Base-by-base conservation (phyloP, 179 eudicot species). In the Carnegiea gigantea region DNA sequence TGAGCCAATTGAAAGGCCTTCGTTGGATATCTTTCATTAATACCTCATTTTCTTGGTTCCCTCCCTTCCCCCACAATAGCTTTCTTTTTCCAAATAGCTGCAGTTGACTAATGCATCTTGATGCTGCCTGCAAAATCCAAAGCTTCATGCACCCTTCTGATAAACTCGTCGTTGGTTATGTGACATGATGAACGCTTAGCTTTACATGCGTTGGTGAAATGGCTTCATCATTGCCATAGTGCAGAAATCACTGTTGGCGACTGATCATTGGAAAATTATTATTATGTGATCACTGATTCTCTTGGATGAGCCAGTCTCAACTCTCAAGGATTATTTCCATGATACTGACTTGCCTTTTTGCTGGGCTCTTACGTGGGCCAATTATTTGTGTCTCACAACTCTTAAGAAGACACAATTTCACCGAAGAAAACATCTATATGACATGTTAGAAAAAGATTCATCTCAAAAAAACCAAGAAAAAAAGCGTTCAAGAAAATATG, bases 1-100 rank as follows among this genome's bases (percentile, higher is more conserved):
- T 93, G 75, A 80, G 82, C 73, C 72, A 33, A 44, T 54, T 59
- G 21, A 49, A 53, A 33, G 33, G 72, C 74, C 49, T 71, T 70
- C 48, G 53, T 26, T 14, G 72, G 53, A 8, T 46, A 6, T 74
- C 75, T 70, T 62, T 82, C 57, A 51, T 51, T 51, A 51, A 51
- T 51, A 51, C 9, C 57, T 13, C 57, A 9, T 51, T 51, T 51
- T 51, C 57, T 51, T 49, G 53, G 13, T 49, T 12, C 57, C 20
- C 57, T 9, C 57, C 57, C 57, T 9, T 2, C 57, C 57, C 17
- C 57, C 17, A 60, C 43, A 9, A 44, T 53, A 12, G 44, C 24
- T 44, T 8, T 78, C 8, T 17, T 67, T 76, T 49, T 36, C 70
- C 36, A 51, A 23, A 59, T 76, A 33, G 33, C 17, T 4, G 59